phyloP scores from a whole-genome alignment of 345 rosid genomes.

The Populus alba region DNA sequence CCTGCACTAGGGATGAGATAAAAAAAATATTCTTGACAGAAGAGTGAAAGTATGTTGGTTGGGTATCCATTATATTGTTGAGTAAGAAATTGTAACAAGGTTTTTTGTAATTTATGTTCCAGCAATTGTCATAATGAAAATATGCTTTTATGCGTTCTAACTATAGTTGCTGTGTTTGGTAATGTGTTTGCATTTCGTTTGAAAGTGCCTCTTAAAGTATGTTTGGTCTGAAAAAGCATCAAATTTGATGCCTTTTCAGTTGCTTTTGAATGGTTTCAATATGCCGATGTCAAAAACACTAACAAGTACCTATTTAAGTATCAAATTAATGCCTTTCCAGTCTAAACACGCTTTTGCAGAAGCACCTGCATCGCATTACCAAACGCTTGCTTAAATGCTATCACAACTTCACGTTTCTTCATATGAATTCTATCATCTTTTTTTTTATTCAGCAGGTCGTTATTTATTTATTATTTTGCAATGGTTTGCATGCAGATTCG shows the following conservation, averaged over 20 bases:
- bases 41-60: background rate
- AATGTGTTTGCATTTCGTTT: too few relatives aligned
- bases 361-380: too few relatives aligned
- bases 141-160: background rate
- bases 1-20: background rate
- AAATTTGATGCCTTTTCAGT: too few relatives aligned
- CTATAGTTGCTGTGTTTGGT: background rate
- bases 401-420: background rate
- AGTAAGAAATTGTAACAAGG: background rate
- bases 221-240: too few relatives aligned
- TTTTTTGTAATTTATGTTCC: background rate
- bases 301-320: too few relatives aligned
- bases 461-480: background rate
- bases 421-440: background rate
- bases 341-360: too few relatives aligned
- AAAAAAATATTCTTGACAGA: background rate
- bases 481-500: slow-evolving; percentile 59
- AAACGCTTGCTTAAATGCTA: background rate
- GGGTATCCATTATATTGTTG: background rate
- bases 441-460: background rate
- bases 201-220: too few relatives aligned
- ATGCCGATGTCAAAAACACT: too few relatives aligned
- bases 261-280: too few relatives aligned
- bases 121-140: background rate
- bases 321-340: too few relatives aligned